Conservation (phyloP, 225 moss, liverwort and hornwort species). For the Climacium dendroides region DNA sequence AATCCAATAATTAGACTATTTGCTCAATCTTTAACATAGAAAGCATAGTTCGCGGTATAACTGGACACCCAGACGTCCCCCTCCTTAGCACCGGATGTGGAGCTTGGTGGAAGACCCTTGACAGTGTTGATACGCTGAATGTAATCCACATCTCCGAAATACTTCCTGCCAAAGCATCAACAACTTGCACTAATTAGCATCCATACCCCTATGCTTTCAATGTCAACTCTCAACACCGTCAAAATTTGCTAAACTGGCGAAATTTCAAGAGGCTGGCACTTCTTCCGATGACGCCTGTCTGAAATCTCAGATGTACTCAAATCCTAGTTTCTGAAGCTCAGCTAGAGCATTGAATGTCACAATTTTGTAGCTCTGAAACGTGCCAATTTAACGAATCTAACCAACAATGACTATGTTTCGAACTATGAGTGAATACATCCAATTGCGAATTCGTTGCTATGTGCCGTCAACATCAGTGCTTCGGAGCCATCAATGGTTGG, state of each 20-base stretch:
- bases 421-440: background rate
- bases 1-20: background rate
- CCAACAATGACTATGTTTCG: too few species aligned
- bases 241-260: background rate
- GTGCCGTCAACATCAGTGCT: too few species aligned
- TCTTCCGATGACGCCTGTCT: background rate
- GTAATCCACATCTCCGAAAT: conserved; percentile 12
- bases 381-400: background rate
- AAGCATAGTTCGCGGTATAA: conserved; percentile 11
- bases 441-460: background rate
- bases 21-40: background rate
- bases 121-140: conserved; percentile 19
- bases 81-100: background rate
- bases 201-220: background rate
- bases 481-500: background rate
- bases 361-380: background rate
- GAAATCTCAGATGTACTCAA: background rate
- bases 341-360: background rate
- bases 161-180: background rate
- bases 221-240: background rate
- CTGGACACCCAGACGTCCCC: background rate
- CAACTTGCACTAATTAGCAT: background rate
- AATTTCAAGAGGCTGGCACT: background rate
- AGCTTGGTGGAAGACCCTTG: background rate
- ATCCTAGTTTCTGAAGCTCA: background rate